Evolutionary conservation across 1,284 basidiomycete species (phyloP), one percentile per base, ranked within the genome.

Genomic region (Ganoderma meredithae): DNA sequence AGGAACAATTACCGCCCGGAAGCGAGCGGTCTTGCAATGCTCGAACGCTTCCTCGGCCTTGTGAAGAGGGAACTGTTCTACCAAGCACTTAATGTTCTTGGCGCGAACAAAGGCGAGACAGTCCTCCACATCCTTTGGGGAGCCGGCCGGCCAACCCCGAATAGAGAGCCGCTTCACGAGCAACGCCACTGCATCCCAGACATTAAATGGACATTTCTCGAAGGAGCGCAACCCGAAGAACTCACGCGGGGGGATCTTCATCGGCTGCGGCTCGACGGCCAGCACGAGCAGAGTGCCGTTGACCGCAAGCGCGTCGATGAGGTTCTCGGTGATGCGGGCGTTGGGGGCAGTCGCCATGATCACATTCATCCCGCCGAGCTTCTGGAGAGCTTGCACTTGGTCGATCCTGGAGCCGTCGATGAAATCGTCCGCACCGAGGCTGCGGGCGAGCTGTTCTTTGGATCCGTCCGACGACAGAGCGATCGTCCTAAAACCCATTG

Each of bases 401-500:
- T 78, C 67, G 19, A 70, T 70, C 39, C 71, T 67, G 19, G 76
- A 74, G 41, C 72, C 72, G 68, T 77, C 76, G 67, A 79, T 69
- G 71, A 76, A 78, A 17, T 67, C 72, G 68, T 77, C 67, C 1
- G 77, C 79, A 49, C 79, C 79, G 61, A 80, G 74, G 44, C 59
- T 31, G 66, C 66, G 55, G 39, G 79, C 76, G n/a, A 79, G 70
- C 12, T 71, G 71, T 17, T 73, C 69, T 65, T 80, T 80, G n/a
- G 68, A 69, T 36, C 67, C 22, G 62, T 73, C 72, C 44, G 75
- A 75, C 9, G 78, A 79, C 63, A 78, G 72, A 31, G 77, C 78
- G 64, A 77, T 71, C 36, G 74, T 76, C 31, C 74, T 73, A 72
- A 74, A 77, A 53, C 79, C 79, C 74, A 80, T 77, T 25, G 71